Evolutionary conservation across 495 filamentous ascomycete species (phyloP).

Genomic region (Oleoguttula mirabilis): DNA sequence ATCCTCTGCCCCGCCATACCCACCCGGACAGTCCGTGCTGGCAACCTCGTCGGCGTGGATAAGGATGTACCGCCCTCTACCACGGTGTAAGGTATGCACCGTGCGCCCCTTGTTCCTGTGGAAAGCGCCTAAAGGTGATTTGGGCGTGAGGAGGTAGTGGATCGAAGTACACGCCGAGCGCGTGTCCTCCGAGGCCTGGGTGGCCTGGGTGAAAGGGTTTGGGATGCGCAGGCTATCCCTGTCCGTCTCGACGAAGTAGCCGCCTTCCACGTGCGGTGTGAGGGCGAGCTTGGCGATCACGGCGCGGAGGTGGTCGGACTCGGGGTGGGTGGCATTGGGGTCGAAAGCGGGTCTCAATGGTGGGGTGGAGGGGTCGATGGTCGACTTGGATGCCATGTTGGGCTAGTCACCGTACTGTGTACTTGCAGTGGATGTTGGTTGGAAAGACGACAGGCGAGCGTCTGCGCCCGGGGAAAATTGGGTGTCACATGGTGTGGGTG

Average conservation of each 20-base stretch:
- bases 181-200: slow-evolving; percentile 12
- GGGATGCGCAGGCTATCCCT: slow-evolving; percentile 38
- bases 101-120: slow-evolving; percentile 49
- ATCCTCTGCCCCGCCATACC: slow-evolving; percentile 4
- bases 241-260: slow-evolving; percentile 54
- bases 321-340: slow-evolving; percentile 20
- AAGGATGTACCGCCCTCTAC: slow-evolving; percentile 48
- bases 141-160: slow-evolving; percentile 50
- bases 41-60: slow-evolving; percentile 41
- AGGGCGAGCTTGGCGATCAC: slow-evolving; percentile 38
- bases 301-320: slow-evolving; percentile 28
- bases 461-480: no score
- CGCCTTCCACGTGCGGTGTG: slow-evolving; percentile 48
- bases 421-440: no score
- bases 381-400: slow-evolving; percentile 8
- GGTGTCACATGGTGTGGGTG: no score
- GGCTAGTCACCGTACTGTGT: no score
- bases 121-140: slow-evolving; percentile 42
- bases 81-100: slow-evolving; percentile 49
- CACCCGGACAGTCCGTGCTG: background rate
- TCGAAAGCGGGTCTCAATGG: slow-evolving; percentile 21
- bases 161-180: slow-evolving; percentile 43
- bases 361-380: slow-evolving; percentile 10
- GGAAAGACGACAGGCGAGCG: no score
- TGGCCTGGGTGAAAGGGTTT: slow-evolving; percentile 34